Base-by-base conservation (phyloP, 179 eudicot species). In the Silene noctiflora region DNA sequence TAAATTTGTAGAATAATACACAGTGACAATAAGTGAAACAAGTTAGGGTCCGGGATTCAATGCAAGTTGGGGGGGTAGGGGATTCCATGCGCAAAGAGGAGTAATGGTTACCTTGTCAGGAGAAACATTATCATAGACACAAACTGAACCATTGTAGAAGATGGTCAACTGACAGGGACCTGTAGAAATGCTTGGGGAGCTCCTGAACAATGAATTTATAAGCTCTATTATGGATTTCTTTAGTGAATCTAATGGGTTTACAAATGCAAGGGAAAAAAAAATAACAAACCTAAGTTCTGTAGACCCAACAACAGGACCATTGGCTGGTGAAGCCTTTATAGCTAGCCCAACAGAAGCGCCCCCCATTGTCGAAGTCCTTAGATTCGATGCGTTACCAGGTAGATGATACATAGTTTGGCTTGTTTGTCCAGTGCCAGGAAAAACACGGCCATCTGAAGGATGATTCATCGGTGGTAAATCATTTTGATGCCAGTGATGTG, bases 131-230 rank as follows among this genome's bases (percentile, higher is more conserved):
- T 90, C 91, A 48, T 76, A 92, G 63, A 92, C 97, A 75, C 91
- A 88, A 42, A 92, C 97, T 11, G 88, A 83, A 29, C 97, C 97
- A 68, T 83, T 81, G 75, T 90, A 92, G 78, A 92, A 92, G 83
- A 92, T 85, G 73, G 95, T 92, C 80, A 92, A 74, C 67, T 92
- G 97, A 72, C 93, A 82, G 31, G 95, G 87, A 27, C 85, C 86
- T 16, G 56, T 80, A 0, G 84, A 71, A 35, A 84, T 81, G 74
- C 81, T 84, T 19, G 86, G 55, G 64, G 81, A 74, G 61, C 70
- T 85, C 87, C 93, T 89, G 74, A 69, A 87, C 46, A 75, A 70
- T 51, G 46, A 75, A 22, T 73, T 3, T 68, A 39, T 48, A 12
- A 48, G 55, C 17, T 10, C 3, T 14, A 48, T 11, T 14, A 48